phyloP scores from a whole-genome alignment of 208 protist species.

The Strigomonas culicis region DNA sequence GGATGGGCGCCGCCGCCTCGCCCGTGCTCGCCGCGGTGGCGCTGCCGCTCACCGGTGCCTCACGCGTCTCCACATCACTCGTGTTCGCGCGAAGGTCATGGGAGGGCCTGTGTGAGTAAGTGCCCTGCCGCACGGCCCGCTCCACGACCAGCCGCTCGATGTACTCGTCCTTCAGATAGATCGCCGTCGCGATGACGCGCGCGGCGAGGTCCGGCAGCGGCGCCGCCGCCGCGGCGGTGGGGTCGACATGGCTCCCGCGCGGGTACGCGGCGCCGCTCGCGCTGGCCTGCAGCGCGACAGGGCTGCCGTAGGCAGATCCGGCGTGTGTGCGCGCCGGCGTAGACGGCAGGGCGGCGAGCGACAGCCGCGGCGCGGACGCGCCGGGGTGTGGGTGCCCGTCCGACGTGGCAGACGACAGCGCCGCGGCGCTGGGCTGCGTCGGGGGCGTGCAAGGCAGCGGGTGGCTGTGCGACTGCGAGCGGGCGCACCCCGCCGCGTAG shows the following conservation, averaged over 20 bases:
- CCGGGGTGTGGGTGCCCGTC: not conserved
- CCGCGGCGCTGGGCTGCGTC: not conserved
- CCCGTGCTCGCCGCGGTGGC: not conserved
- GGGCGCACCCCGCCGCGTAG: not conserved
- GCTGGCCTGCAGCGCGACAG: not conserved
- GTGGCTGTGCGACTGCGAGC: not conserved
- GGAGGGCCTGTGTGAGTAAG: slow-evolving; percentile 4
- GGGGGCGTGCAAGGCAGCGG: no score
- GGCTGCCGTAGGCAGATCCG: not conserved
- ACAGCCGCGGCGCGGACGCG: not conserved
- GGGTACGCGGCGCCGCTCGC: not conserved
- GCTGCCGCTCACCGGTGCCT: not conserved
- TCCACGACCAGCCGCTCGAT: slow-evolving; percentile 80
- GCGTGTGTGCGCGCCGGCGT: no score
- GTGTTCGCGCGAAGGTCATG: not conserved
- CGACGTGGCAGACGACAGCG: not conserved
- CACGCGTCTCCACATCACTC: not conserved
- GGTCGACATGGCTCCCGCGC: not conserved
- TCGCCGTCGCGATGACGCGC: slow-evolving; percentile 50
- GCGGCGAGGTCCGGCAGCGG: slow-evolving; percentile 57
- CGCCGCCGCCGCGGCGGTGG: not conserved
- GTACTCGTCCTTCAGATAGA: slow-evolving; percentile 86
- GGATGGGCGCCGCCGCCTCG: not conserved
- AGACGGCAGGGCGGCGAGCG: not conserved
- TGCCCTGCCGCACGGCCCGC: slow-evolving; percentile 21